These are phyloP conservation scores for Mortierella sp. DNA, from an alignment of 371 early-diverging fungal species.

Conservation along the genomic window DNA sequence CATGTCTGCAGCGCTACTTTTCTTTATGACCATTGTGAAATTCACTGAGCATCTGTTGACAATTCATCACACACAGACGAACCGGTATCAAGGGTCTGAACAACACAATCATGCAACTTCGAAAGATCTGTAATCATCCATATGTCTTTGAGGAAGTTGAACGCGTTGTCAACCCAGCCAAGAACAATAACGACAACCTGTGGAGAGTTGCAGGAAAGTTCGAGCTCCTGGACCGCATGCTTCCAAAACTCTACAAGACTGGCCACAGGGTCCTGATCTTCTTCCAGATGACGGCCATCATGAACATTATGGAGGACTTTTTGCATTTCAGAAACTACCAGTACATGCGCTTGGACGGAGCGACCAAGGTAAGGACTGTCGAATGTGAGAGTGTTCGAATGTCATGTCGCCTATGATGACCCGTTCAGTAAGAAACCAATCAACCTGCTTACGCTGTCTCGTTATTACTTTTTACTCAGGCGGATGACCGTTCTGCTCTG, in stretches of 20 bases:
- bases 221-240: constrained; percentile 95
- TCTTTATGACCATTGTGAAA: no score
- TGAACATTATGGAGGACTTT: constrained; percentile 98
- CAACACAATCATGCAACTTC: constrained; percentile 99
- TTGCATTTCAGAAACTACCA: constrained; percentile 79
- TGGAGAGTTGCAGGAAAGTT: constrained; percentile 96
- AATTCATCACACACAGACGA: constrained; percentile 41
- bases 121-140: constrained; percentile 99
- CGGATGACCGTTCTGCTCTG: constrained; percentile 88
- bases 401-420: not conserved
- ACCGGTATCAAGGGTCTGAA: constrained; percentile 87
- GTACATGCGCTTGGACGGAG: constrained; percentile 97
- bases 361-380: constrained; percentile 74
- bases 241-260: constrained; percentile 89
- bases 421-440: constrained; percentile 22
- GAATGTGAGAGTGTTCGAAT: not conserved
- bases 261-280: constrained; percentile 97
- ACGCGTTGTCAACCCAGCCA: constrained; percentile 74
- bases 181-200: constrained; percentile 65
- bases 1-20: no score
- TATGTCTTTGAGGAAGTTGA: constrained; percentile 98
- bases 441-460: no score
- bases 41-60: not conserved
- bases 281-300: constrained; percentile 99
- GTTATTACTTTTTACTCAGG: no score